A percentile compares a stretch with the other conserved stretches of the same genome.
phyloP scores from a whole-genome alignment of 495 filamentous ascomycete genomes.

The Neurospora sp. region DNA sequence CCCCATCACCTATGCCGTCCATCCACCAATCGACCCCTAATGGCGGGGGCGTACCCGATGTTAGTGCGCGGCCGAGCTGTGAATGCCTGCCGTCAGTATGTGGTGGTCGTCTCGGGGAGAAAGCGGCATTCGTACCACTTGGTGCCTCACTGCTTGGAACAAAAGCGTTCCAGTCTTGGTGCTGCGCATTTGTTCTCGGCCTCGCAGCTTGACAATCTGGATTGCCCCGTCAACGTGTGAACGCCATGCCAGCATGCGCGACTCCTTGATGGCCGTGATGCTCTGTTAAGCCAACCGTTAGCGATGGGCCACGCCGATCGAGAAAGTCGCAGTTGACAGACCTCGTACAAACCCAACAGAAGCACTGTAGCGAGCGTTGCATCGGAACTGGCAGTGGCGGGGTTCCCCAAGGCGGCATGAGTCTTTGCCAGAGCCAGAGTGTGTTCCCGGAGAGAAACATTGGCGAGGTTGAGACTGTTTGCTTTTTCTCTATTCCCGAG shows the following conservation, averaged over 20 bases:
- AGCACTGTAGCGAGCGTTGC: slow-evolving; percentile 17
- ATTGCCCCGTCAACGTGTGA: slow-evolving; percentile 46
- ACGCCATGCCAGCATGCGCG: slow-evolving; percentile 39
- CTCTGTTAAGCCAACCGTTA: slow-evolving; percentile 24
- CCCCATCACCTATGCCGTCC: slow-evolving; percentile 20
- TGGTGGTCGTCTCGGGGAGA: not conserved
- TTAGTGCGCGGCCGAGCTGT: slow-evolving; percentile 34
- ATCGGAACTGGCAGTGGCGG: slow-evolving; percentile 21
- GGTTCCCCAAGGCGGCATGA: slow-evolving; percentile 42
- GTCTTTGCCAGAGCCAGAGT: slow-evolving; percentile 43
- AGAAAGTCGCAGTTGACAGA: not conserved
- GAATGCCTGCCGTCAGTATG: not conserved
- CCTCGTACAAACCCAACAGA: slow-evolving; percentile 19
- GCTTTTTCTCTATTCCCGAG: slow-evolving; percentile 32
- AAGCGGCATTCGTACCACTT: slow-evolving; percentile 29
- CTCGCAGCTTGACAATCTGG: slow-evolving; percentile 39
- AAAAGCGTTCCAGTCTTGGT: slow-evolving; percentile 35
- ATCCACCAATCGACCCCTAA: slow-evolving; percentile 42
- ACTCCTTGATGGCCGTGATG: slow-evolving; percentile 34
- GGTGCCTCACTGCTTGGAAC: slow-evolving; percentile 38
- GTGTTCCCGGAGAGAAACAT: slow-evolving; percentile 33
- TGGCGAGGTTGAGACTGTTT: slow-evolving; percentile 19
- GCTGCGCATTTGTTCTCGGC: slow-evolving; percentile 35
- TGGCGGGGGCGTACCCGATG: slow-evolving; percentile 25
- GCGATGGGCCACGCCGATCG: not conserved